These are phyloP conservation scores for Acanthamoeba castellanii DNA, from an alignment of 208 protist genomes.

Conservation along the genomic window DNA sequence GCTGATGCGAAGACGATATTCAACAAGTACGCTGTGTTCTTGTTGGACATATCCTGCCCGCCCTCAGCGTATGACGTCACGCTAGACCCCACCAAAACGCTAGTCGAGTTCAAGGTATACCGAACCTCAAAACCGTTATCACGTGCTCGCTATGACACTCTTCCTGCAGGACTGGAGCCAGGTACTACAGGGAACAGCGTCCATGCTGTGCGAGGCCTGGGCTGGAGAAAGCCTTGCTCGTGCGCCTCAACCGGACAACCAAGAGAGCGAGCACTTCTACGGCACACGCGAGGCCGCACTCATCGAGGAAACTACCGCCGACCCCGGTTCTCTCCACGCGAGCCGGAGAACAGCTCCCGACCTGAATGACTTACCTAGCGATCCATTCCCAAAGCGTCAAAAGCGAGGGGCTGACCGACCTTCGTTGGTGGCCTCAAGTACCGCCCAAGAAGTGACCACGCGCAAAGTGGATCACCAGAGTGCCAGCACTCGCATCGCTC, in stretches of 20 bases:
- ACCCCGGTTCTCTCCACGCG: background rate
- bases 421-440: background rate
- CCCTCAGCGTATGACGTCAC: slow-evolving; percentile 2
- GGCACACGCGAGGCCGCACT: background rate
- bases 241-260: background rate
- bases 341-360: background rate
- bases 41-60: slow-evolving; percentile 36
- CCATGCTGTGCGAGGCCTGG: background rate
- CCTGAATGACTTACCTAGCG: too few relatives aligned
- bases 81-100: background rate
- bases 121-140: background rate
- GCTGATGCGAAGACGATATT: slow-evolving; percentile 26
- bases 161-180: background rate
- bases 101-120: slow-evolving; percentile 36
- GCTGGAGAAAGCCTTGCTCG: background rate
- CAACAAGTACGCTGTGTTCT: slow-evolving; percentile 61
- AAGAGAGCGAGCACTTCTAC: background rate
- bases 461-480: background rate
- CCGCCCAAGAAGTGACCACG: background rate
- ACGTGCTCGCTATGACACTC: background rate
- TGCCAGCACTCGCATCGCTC: background rate
- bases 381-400: background rate
- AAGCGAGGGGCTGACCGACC: background rate
- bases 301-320: background rate
- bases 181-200: background rate